These are phyloP conservation scores for Filobasidium uniguttulatum DNA, from an alignment of 1,284 basidiomycete species.

Conservation along the genomic window DNA sequence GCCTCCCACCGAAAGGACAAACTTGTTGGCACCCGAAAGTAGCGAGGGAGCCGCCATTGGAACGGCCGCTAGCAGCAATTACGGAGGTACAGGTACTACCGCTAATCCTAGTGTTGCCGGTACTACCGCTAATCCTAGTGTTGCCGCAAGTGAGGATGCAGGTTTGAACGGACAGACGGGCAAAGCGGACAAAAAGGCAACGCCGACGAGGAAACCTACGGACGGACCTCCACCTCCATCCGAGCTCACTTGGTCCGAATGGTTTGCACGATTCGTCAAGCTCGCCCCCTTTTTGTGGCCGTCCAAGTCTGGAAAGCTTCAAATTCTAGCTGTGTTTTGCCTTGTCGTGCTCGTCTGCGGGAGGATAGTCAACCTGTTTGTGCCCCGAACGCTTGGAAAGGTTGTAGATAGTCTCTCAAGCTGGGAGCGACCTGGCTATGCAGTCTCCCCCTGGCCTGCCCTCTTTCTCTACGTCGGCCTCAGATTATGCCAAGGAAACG, in stretches of 20 bases:
- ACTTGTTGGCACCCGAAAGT: neutral
- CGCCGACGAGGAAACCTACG: neutral
- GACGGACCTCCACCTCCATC: slow-evolving; percentile 10
- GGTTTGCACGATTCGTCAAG: slow-evolving; percentile 10
- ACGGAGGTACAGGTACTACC: slow-evolving; percentile 36
- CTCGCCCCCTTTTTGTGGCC: slow-evolving; percentile 15
- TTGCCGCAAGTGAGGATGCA: neutral
- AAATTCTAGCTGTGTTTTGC: slow-evolving; percentile 10
- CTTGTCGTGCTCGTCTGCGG: slow-evolving; percentile 23
- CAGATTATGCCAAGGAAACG: slow-evolving; percentile 36
- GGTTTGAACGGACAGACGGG: neutral
- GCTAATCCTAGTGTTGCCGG: slow-evolving; percentile 40
- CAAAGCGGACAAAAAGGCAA: neutral
- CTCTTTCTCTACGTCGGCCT: slow-evolving; percentile 30
- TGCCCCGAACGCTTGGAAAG: slow-evolving; percentile 58
- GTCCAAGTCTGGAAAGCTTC: slow-evolving; percentile 8
- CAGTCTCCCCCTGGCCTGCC: slow-evolving; percentile 24
- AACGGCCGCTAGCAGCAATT: slow-evolving; percentile 38
- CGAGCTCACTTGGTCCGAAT: slow-evolving; percentile 13
- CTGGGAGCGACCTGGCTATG: neutral
- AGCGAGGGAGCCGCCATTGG: slow-evolving; percentile 18
- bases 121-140: slow-evolving; percentile 41
- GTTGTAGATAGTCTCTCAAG: slow-evolving; percentile 42
- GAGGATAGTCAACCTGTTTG: slow-evolving; percentile 51
- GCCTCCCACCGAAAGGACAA: neutral